Evolutionary conservation across 2,329 filamentous ascomycete genomes (phyloP).

Genomic region (Blastomyces parvus): DNA sequence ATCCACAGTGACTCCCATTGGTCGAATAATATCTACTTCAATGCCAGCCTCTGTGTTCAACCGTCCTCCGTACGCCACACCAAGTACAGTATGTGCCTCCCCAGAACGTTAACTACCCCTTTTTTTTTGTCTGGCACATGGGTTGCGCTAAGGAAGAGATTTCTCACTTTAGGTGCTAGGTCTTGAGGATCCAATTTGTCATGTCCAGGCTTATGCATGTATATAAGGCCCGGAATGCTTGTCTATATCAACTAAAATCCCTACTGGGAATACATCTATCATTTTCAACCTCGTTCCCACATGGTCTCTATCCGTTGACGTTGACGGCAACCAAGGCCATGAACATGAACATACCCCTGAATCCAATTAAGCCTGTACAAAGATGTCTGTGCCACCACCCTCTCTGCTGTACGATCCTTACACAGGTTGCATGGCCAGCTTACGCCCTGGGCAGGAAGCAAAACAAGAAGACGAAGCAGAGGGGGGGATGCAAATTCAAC

Average conservation of each 20-base stretch:
- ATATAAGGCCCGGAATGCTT: not conserved
- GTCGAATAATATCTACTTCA: not conserved
- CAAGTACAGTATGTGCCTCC: not conserved
- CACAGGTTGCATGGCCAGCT: not conserved
- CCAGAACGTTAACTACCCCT: too few relatives aligned
- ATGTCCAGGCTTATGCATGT: not conserved
- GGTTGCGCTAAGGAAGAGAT: not conserved
- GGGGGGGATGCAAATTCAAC: not conserved
- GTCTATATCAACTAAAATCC: conserved; percentile 2
- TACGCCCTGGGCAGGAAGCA: not conserved
- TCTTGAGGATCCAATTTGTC: not conserved
- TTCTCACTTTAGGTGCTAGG: not conserved
- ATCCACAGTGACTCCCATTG: not conserved
- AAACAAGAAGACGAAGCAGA: not conserved
- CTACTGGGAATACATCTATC: not conserved
- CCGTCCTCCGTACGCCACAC: not conserved
- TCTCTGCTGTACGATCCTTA: not conserved
- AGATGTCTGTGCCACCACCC: not conserved
- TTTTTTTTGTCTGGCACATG: not conserved
- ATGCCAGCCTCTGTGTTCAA: not conserved
- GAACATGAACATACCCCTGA: not conserved
- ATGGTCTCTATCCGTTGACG: not conserved
- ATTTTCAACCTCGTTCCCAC: not conserved
- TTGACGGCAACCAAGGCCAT: not conserved
- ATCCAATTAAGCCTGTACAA: not conserved